A percentile compares a stretch with the other conserved stretches of the same genome.
Evolutionary conservation across 2,329 filamentous ascomycete genomes (phyloP).

Genomic region (Microdochium bolleyi): DNA sequence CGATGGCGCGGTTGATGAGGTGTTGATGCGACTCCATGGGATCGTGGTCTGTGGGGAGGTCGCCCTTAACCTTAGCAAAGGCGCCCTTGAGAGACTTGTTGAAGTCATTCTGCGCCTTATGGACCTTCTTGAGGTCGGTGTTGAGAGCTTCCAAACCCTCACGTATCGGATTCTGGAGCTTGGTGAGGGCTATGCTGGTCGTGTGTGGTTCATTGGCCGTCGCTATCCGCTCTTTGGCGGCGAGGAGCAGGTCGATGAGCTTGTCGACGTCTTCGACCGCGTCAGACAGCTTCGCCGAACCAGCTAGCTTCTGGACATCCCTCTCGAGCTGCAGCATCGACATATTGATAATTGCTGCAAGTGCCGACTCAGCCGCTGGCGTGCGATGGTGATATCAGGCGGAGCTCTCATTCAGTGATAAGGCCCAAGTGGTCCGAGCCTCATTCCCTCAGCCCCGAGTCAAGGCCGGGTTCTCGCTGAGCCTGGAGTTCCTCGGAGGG

Average conservation of each 20-base stretch:
- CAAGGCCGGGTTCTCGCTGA: too few species aligned
- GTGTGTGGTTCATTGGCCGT: constrained; percentile 56
- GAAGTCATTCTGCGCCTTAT: constrained; percentile 75
- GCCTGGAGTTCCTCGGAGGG: too few species aligned
- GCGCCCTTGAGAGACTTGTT: constrained; percentile 77
- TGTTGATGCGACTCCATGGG: constrained; percentile 66
- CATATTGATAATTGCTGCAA: constrained; percentile 27
- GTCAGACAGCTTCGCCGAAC: constrained; percentile 59
- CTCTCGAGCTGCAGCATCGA: constrained; percentile 53
- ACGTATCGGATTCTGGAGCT: constrained; percentile 80
- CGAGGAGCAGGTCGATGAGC: constrained; percentile 69
- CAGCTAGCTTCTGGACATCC: constrained; percentile 66
- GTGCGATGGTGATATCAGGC: constrained; percentile 18
- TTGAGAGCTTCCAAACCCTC: constrained; percentile 73
- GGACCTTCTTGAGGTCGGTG: constrained; percentile 73
- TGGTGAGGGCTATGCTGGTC: constrained; percentile 68
- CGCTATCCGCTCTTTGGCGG: constrained; percentile 66
- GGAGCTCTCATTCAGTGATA: background rate
- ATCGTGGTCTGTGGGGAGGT: constrained; percentile 73
- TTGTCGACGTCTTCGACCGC: constrained; percentile 74
- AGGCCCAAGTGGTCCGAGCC: too few species aligned
- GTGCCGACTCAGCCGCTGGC: constrained; percentile 1
- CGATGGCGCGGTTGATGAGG: constrained; percentile 86
- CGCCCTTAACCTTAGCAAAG: constrained; percentile 60
- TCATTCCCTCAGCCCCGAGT: too few species aligned